Conservation (phyloP, 768 basidiomycete genomes). For the Crepidotus variabilis region DNA sequence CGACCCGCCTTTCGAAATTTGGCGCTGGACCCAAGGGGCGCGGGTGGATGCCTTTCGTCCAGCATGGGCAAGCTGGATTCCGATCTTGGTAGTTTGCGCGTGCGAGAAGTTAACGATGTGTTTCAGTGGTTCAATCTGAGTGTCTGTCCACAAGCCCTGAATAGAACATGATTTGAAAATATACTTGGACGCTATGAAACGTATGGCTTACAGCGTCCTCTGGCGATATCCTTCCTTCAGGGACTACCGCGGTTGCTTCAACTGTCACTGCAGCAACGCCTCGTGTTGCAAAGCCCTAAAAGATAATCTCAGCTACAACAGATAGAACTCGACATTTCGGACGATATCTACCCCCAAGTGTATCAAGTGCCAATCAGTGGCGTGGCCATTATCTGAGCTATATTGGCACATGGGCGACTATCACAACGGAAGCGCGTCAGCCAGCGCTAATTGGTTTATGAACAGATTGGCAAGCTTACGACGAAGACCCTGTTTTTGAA, state of each 20-base stretch:
- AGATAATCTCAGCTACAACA: not conserved
- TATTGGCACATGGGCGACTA: constrained; percentile 85
- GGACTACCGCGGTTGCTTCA: constrained; percentile 72
- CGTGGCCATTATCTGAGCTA: constrained; percentile 67
- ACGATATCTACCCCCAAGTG: constrained; percentile 53
- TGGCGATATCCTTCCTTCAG: constrained; percentile 75
- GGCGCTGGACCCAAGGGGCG: constrained; percentile 60
- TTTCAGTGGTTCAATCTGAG: constrained; percentile 66
- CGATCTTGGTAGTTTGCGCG: constrained; percentile 65
- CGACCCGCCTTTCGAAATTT: constrained; percentile 26
- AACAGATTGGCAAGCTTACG: constrained; percentile 28
- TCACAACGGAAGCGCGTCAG: not conserved
- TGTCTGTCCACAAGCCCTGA: constrained; percentile 72
- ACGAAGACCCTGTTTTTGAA: constrained; percentile 80
- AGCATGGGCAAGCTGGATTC: constrained; percentile 78
- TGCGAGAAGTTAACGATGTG: constrained; percentile 74
- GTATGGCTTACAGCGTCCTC: constrained; percentile 57
- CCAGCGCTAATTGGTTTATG: not conserved
- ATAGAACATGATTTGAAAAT: not conserved
- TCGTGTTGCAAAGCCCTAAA: constrained; percentile 59
- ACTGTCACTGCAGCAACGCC: constrained; percentile 68
- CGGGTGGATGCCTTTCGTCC: constrained; percentile 67
- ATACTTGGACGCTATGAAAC: not conserved
- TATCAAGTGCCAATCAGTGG: constrained; percentile 82
- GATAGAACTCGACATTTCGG: not conserved